Base-by-base conservation (phyloP, 768 basidiomycete genomes). In the Suillus weaverae region DNA sequence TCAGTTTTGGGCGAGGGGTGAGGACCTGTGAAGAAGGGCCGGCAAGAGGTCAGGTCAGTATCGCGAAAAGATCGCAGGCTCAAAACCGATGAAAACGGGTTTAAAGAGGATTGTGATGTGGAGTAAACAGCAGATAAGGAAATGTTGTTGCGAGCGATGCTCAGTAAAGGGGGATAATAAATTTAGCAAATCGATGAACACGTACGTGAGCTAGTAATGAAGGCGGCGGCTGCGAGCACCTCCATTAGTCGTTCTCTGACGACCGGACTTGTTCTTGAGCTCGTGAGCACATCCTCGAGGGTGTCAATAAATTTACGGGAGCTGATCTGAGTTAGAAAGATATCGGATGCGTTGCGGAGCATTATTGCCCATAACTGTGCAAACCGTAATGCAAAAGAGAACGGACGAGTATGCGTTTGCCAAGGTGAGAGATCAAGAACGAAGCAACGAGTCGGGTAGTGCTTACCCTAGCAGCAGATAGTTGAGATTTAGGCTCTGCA, bases 291-390 rank as follows among this genome's bases (percentile, higher is more conserved):
- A 20, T 94, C 91, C 66, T 94, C 93, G 20, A 95, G 78, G 1
- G 86, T 87, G 60, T 93, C 89, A 22, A 91, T 76, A 70, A 95
- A 95, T 73, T 94, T 94, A 70, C 87, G 86, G 38, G 88, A 81
- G 16, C 86, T 83, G 44, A 86, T 89, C 69, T 92, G 88, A 14
- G 83, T 75, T 41, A 92, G 84, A 70, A 95, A 94, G 16, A 85
- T 71, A 11, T 89, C 86, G 0, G 88, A 85, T 4, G 89, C 88
- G 71, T 96, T 95, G 35, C 88, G 87, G 43, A 96, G 83, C 89
- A 96, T 91, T 69, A 96, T 89, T 3, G 94, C 89, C 95, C 94
- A 96, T 8, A 97, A 73, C 91, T 93, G 67, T 26, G 41, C 39
- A 22, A 26, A 60, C 9, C 22, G 13, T 39, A 57, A 56, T 70